Percentiles rank a stretch among this genome's conserved stretches.
Conservation (phyloP, 306 rosid genomes). For the Medicago lupulina region DNA sequence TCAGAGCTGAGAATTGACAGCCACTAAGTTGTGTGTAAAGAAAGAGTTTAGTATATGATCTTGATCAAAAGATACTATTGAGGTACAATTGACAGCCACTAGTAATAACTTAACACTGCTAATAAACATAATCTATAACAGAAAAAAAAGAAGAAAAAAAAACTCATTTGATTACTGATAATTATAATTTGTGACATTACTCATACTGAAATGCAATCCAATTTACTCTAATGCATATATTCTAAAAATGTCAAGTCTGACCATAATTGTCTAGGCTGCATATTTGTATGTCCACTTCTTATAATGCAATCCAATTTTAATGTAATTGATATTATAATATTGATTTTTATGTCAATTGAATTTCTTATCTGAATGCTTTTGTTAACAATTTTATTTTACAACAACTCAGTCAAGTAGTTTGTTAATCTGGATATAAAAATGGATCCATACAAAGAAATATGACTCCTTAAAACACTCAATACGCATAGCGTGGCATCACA, state of each 20-base stretch:
- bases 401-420: background rate
- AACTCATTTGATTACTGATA: background rate
- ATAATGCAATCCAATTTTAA: background rate
- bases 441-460: background rate
- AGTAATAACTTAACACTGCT: background rate
- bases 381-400: background rate
- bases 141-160: too few relatives aligned
- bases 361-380: background rate
- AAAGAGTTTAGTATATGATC: background rate
- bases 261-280: background rate
- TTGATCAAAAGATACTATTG: background rate
- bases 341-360: background rate
- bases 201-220: background rate
- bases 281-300: background rate
- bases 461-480: background rate
- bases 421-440: background rate
- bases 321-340: background rate
- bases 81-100: slow-evolving; percentile 20
- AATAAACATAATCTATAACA: background rate
- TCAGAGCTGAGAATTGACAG: slow-evolving; percentile 14
- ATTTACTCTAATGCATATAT: background rate
- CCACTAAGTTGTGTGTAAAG: slow-evolving; percentile 12
- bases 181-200: background rate
- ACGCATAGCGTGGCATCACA: background rate
- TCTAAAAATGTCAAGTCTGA: background rate